These are phyloP conservation scores for Boletus rubescentipes DNA, from an alignment of 768 basidiomycete species.

Conservation along the genomic window DNA sequence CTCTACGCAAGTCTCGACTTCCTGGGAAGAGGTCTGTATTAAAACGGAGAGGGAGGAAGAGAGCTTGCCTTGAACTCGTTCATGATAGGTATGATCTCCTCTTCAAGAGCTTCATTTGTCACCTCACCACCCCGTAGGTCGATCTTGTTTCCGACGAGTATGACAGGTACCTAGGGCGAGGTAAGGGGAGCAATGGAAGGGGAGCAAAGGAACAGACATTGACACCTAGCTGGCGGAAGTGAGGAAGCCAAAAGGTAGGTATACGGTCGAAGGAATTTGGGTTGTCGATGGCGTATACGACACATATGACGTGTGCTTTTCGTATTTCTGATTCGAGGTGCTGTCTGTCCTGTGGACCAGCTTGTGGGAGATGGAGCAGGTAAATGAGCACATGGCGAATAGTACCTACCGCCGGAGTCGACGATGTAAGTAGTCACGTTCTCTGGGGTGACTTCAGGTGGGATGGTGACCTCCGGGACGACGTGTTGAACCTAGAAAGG, in stretches of 20 bases:
- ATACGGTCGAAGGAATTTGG: conserved; percentile 96
- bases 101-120: conserved; percentile 91
- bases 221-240: conserved; percentile 91
- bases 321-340: conserved; percentile 95
- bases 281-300: conserved; percentile 97
- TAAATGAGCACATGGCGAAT: neutral
- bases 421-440: conserved; percentile 98
- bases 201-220: conserved; percentile 58
- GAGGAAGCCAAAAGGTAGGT: conserved; percentile 96
- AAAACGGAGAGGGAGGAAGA: neutral
- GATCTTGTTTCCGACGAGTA: conserved; percentile 98
- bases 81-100: conserved; percentile 97
- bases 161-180: conserved; percentile 78
- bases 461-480: conserved; percentile 97
- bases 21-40: conserved; percentile 46
- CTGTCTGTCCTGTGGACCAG: conserved; percentile 77
- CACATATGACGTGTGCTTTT: conserved; percentile 96
- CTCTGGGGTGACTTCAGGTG: conserved; percentile 95
- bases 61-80: conserved; percentile 89
- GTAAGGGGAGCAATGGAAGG: conserved; percentile 4
- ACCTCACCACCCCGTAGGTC: conserved; percentile 92
- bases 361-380: conserved; percentile 40
- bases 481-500: conserved; percentile 80
- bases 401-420: conserved; percentile 84
- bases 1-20: conserved; percentile 98